Base-by-base conservation (phyloP, 75 land plant genomes). In the Isoetes taiwanensis region DNA sequence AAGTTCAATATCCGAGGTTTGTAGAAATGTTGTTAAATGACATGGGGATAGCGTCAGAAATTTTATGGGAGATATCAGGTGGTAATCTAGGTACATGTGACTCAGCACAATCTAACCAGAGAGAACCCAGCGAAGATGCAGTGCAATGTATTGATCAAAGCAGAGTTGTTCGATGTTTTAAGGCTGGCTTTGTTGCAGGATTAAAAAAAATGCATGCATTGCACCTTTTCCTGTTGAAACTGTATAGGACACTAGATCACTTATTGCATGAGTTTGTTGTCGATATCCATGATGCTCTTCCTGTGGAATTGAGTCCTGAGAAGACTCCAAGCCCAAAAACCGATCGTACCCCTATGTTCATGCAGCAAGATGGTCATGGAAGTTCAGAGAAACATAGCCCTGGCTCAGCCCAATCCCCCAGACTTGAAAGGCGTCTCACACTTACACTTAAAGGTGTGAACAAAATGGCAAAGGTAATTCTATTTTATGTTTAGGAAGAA, bases 1-100 rank as follows among this genome's bases (percentile, higher is more conserved):
- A 80, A 19, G 67, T 61, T 20, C 43, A 56, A 12, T 88, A 84
- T 67, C 90, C 99, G 4, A 84, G 81, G 62, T 27, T 89, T 33
- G 86, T 94, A 23, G 99, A 88, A 75, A 74, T 94, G 4, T 69
- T 94, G 11, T 73, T 94, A 14, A 81, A 94, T 48, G 78, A 69
- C 54, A 30, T 63, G 12, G 78, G 70, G 11, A 86, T 67, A 41
- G 70, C 96, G 30, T 70, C 80, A 6, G 71, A 78, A 26, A 42
- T 94, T 0, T 34, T 88, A 34, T 61, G 73, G 72, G 96, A 94
- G 39, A 80, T 94, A 60, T 79, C 80, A 28, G 70, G 58, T 23
- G 90, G 83, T 6, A 72, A 72, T 40, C 50, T 94, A 38, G 93
- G 94, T 29, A 41, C 33, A 60, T 48, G 72, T 52, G 41, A 34